A percentile compares a stretch with the other conserved stretches of the same genome.
Evolutionary conservation across 2,329 filamentous ascomycete species (phyloP).

Genomic region (Myriosclerotinia duriaeana): DNA sequence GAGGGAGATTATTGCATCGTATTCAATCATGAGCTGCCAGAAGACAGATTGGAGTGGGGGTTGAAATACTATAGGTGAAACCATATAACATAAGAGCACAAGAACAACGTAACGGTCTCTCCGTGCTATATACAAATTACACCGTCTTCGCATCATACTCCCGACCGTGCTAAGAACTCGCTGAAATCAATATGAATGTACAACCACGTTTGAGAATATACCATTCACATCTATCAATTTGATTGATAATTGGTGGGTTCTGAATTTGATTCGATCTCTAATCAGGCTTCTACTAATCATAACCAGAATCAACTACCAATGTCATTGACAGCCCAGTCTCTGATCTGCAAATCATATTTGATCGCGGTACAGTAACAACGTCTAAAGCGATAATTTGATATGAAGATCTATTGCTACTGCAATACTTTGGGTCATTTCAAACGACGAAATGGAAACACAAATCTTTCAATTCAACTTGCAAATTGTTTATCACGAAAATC

Average conservation of each 20-base stretch:
- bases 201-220: not conserved
- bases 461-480: not conserved
- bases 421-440: not conserved
- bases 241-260: not conserved
- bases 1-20: no score
- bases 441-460: not conserved
- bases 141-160: not conserved
- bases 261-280: not conserved
- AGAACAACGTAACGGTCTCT: not conserved
- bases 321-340: not conserved
- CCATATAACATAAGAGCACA: not conserved
- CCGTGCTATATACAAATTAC: not conserved
- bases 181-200: not conserved
- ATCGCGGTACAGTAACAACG: not conserved
- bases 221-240: not conserved
- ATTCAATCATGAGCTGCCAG: no score
- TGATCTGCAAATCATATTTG: conserved; percentile 1
- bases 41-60: no score
- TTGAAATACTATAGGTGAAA: not conserved
- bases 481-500: not conserved
- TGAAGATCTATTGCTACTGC: not conserved
- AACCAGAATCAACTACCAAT: not conserved
- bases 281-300: not conserved
- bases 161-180: not conserved
- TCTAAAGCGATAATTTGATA: not conserved